A percentile compares a stretch with the other conserved stretches of the same genome.
These are phyloP conservation scores for Polymyxa betae DNA, from an alignment of 208 protist species.

Conservation along the genomic window DNA sequence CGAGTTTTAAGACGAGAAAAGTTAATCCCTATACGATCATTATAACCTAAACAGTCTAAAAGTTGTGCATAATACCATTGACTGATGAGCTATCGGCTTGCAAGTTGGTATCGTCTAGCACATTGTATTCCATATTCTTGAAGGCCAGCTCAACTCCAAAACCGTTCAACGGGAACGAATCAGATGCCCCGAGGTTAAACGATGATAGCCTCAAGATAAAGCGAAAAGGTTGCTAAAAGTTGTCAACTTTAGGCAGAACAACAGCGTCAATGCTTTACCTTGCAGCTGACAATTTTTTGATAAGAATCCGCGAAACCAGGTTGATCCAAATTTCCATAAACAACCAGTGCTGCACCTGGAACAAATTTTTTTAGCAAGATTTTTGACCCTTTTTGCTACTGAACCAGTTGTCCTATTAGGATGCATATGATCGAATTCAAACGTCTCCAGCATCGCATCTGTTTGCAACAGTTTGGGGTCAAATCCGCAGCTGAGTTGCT, in stretches of 20 bases:
- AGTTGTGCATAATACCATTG: slow-evolving; percentile 26
- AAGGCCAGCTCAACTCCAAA: slow-evolving; percentile 91
- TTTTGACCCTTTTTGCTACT: too few relatives aligned
- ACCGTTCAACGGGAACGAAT: slow-evolving; percentile 76
- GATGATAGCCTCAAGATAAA: background rate
- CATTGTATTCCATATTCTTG: slow-evolving; percentile 95
- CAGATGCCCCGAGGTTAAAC: background rate
- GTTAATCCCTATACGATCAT: slow-evolving; percentile 27
- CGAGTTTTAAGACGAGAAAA: slow-evolving; percentile 33
- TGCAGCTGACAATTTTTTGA: background rate
- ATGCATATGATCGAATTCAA: too few relatives aligned
- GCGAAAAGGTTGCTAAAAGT: background rate
- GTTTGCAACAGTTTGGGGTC: background rate
- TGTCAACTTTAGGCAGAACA: background rate
- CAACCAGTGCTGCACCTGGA: background rate
- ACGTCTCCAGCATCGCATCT: too few relatives aligned
- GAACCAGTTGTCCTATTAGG: too few relatives aligned
- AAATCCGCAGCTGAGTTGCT: background rate
- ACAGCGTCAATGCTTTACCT: background rate
- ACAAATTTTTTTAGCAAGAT: background rate
- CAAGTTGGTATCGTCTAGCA: slow-evolving; percentile 81
- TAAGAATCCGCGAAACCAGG: background rate
- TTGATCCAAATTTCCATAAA: background rate
- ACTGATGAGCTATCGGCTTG: slow-evolving; percentile 32
- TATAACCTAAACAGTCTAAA: background rate